These are phyloP conservation scores for Rutstroemia sydowiana DNA, from an alignment of 2,329 filamentous ascomycete genomes.

Conservation along the genomic window DNA sequence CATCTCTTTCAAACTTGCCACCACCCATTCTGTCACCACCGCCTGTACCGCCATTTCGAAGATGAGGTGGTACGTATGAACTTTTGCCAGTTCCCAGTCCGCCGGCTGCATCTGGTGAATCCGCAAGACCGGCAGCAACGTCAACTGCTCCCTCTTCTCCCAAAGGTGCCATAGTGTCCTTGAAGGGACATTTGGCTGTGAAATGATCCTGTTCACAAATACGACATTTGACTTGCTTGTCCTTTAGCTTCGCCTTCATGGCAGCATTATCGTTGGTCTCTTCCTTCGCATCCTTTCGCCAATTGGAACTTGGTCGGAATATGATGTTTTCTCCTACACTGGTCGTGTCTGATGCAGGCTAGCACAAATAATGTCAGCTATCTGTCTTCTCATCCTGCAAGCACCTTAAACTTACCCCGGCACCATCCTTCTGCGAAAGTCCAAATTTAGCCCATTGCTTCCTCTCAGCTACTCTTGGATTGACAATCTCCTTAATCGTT, in stretches of 20 bases:
- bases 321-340: conserved; percentile 78
- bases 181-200: conserved; percentile 97
- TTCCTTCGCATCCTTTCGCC: conserved; percentile 82
- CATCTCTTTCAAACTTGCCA: conserved; percentile 92
- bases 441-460: conserved; percentile 93
- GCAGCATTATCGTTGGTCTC: conserved; percentile 69
- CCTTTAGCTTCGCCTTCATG: conserved; percentile 80
- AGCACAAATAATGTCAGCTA: not conserved
- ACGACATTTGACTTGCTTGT: conserved; percentile 99
- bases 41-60: conserved; percentile 61
- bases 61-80: conserved; percentile 89
- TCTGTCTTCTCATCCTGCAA: not conserved
- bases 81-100: conserved; percentile 60
- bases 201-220: conserved; percentile 99
- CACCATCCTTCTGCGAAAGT: conserved; percentile 72
- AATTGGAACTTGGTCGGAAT: conserved; percentile 88
- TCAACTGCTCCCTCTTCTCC: conserved; percentile 51
- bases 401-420: conserved; percentile 43
- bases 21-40: conserved; percentile 74
- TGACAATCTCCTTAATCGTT: conserved; percentile 85
- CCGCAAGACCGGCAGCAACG: conserved; percentile 42
- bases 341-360: conserved; percentile 15
- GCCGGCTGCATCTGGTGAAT: conserved; percentile 41
- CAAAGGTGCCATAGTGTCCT: conserved; percentile 95
- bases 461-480: conserved; percentile 92